A percentile compares a stretch with the other conserved stretches of the same genome.
These are phyloP conservation scores for Petunia hybrid DNA, from an alignment of 305 asterid species.

Conservation along the genomic window DNA sequence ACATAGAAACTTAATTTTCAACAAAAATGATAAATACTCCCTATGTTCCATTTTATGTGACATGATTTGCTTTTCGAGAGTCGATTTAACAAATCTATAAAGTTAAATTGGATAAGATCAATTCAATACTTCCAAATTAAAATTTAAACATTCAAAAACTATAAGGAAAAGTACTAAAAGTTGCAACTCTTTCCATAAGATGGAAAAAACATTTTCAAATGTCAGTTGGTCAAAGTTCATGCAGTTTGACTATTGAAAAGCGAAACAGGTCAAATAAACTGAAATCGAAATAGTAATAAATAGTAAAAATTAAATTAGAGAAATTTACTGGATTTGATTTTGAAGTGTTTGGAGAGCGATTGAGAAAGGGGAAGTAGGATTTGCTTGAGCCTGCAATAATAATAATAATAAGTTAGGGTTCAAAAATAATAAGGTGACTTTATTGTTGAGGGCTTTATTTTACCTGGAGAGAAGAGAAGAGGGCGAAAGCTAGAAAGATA, in stretches of 20 bases:
- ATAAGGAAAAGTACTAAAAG: background rate
- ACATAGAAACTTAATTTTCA: background rate
- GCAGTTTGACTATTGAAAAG: too few relatives aligned
- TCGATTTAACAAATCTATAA: too few relatives aligned
- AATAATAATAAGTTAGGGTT: slow-evolving; percentile 18
- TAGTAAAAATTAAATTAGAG: background rate
- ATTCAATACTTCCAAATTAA: too few relatives aligned
- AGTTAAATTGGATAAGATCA: too few relatives aligned
- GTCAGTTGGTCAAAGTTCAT: too few relatives aligned
- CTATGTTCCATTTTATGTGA: too few relatives aligned
- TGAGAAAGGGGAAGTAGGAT: slow-evolving; percentile 60
- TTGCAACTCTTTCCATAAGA: background rate
- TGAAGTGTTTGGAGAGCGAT: slow-evolving; percentile 68
- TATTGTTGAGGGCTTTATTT: slow-evolving; percentile 15
- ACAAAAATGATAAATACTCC: background rate
- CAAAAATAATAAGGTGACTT: slow-evolving; percentile 23
- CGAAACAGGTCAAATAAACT: background rate
- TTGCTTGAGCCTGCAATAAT: slow-evolving; percentile 40
- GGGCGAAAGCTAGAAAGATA: slow-evolving; percentile 40
- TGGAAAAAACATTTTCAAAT: background rate
- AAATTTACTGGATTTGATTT: slow-evolving; percentile 57
- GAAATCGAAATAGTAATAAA: background rate
- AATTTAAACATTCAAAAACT: too few relatives aligned
- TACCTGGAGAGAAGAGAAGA: slow-evolving; percentile 54
- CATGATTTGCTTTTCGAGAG: too few relatives aligned